These are phyloP conservation scores for Psilocybe sp. DNA, from an alignment of 768 basidiomycete species.

Conservation along the genomic window DNA sequence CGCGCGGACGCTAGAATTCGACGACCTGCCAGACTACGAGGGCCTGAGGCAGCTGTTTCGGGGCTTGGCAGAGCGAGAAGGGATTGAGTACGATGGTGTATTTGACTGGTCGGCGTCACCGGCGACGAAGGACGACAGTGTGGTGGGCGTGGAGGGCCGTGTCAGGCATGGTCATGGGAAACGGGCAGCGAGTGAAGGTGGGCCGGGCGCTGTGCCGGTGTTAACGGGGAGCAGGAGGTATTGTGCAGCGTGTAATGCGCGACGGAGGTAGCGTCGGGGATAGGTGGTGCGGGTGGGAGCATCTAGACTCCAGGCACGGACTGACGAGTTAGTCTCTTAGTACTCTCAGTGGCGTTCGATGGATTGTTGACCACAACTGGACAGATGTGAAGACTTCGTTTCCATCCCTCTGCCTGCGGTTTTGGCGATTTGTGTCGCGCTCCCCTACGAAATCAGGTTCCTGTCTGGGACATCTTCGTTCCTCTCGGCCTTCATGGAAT, in stretches of 20 bases:
- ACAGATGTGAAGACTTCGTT: no score
- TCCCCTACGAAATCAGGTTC: no score
- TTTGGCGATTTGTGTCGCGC: no score
- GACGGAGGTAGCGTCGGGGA: slow-evolving; percentile 18
- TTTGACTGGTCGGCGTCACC: slow-evolving; percentile 38
- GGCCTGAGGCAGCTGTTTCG: slow-evolving; percentile 75
- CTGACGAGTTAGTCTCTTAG: no score
- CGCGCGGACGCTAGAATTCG: slow-evolving; percentile 79
- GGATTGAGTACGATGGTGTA: slow-evolving; percentile 51
- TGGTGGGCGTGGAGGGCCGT: neutral
- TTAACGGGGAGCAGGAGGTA: slow-evolving; percentile 22
- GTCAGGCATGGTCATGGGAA: slow-evolving; percentile 9
- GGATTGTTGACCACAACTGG: no score
- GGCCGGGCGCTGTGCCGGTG: slow-evolving; percentile 8
- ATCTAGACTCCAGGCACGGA: no score
- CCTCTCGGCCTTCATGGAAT: no score
- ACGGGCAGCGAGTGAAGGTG: slow-evolving; percentile 26
- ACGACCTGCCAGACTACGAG: slow-evolving; percentile 87
- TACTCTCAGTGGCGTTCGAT: no score
- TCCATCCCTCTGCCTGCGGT: no score
- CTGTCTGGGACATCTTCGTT: no score
- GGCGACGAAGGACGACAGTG: slow-evolving; percentile 11
- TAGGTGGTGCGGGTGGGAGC: no score
- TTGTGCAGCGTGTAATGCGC: slow-evolving; percentile 39
- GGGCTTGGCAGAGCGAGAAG: slow-evolving; percentile 51